Evolutionary conservation across 2,329 filamentous ascomycete species (phyloP), one percentile per base, ranked within the genome.

Genomic region (Peltaster fructicola): DNA sequence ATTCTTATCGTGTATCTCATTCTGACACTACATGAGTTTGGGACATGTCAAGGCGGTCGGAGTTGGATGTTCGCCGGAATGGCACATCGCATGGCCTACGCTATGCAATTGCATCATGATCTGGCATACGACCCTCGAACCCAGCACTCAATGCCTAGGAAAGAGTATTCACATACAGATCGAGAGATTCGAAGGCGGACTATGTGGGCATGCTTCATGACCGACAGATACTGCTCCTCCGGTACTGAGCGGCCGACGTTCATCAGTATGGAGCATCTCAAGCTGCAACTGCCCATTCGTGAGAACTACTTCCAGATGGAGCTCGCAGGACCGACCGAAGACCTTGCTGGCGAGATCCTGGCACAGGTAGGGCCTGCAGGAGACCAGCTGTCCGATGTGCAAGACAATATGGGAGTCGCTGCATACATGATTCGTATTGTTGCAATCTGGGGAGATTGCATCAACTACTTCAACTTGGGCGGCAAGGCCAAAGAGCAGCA

Each of bases 141-240:
- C 19, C 31, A 35, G 12, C 35, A 31, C 9, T 40, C 35, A 7
- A 35, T 31, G 13, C 31, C 31, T n/a, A 40, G 39, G 22, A 34
- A 32, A 9, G 41, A 44, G n/a, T 43, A 48, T 20, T 92, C 81
- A 45, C 88, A 88, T 38, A 81, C 84, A 9, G 88, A 95, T 48
- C 74, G 81, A 14, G 88, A 98, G 48, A 93, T 95, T 26, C 68
- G 88, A 31, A 63, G 88, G 37, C 68, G 88, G 29, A 88, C 82
- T 3, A 95, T 98, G 85, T 98, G 88, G 88, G 79, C 84, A 8
- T 95, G 85, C 46, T 92, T 92, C 43, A 52, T 93, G 29, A 93
- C 95, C 84, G 88, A 98, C 47, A 72, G 85, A 1, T 93, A 93
- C 58, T 93, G 90, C 51, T 93, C 85, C 0, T 93, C 84, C 1